phyloP scores from a whole-genome alignment of 2,329 filamentous ascomycete species.

The Lachnellula willkommii region DNA sequence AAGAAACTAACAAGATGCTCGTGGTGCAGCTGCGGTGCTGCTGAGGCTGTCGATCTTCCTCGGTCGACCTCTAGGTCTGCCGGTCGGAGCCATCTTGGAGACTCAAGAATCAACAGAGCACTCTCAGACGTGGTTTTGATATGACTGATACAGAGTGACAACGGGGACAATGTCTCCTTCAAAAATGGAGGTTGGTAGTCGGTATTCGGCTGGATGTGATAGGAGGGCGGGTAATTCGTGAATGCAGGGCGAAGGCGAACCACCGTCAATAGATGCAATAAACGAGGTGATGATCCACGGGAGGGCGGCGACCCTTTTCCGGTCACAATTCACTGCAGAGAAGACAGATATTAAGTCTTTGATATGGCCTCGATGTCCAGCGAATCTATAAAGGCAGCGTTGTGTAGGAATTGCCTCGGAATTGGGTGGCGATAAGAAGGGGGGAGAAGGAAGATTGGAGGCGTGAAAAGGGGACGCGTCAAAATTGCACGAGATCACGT shows the following conservation, averaged over 20 bases:
- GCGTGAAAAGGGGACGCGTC: too few species aligned
- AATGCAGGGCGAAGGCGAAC: background rate
- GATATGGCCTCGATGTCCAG: too few species aligned
- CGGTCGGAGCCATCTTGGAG: slow-evolving; percentile 16
- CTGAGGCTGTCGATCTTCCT: slow-evolving; percentile 14
- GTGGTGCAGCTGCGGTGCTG: slow-evolving; percentile 17
- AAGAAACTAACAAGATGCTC: slow-evolving; percentile 23
- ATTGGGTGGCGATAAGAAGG: too few species aligned
- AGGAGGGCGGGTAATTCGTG: background rate
- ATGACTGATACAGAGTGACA: too few species aligned
- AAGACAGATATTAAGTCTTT: too few species aligned
- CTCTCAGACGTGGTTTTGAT: too few species aligned
- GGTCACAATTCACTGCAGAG: background rate
- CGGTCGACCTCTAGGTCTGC: slow-evolving; percentile 21
- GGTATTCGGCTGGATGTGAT: background rate
- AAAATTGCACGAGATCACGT: too few species aligned
- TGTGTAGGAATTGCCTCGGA: too few species aligned
- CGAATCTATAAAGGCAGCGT: too few species aligned
- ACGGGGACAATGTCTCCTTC: background rate
- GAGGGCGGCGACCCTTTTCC: background rate
- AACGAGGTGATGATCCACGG: background rate
- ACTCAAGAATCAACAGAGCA: background rate
- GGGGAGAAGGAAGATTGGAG: too few species aligned
- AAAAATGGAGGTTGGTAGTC: background rate
- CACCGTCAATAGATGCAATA: background rate